Evolutionary conservation across 106 monocot genomes (phyloP), one percentile per base, ranked within the genome.

Genomic region (Dendrobium huoshanense): DNA sequence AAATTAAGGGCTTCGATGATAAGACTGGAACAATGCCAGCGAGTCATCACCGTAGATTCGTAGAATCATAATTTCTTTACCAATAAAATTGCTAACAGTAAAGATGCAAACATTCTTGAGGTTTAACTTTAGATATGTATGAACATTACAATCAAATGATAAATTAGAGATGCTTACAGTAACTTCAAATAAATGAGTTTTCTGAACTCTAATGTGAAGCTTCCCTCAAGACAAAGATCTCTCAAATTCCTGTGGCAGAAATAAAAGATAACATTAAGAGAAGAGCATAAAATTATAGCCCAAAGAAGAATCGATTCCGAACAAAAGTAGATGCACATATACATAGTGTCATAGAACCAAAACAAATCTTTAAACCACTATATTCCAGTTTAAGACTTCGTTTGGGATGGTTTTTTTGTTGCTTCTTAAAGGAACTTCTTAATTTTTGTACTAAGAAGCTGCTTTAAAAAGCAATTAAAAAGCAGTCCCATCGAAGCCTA

Each of bases 201-300:
- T 64, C 84, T 79, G 43, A 91, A 54, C 58, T 81, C 91, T 20
- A 81, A 81, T 25, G 76, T 5, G 43, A 88, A 75, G 17, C 58
- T 83, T 16, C 87, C 87, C 59, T 85, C 84, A 25, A 94, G 87
- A 79, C 74, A 80, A 85, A 88, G 88, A 83, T 85, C 79, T 59
- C 75, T 80, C 81, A 87, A 81, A 41, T 83, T 86, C 89, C 94
- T 94, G 43, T 43, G 77, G 43, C 84, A 82, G 29, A 70, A 77
- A 82, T 31, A 77, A 5, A 77, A 17, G 15, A 75, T 43, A 75
- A 73, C 18, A 41, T 1, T 41, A 37, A 44, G 74, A 74, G 44
- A 74, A 5, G 43, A 74, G 44, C 18, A 0, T 2, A 8, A 43
- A n/a, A 7, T 0, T 74, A 74, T 29, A n/a, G 6, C 17, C 16